Base-by-base conservation (phyloP, 495 filamentous ascomycete genomes). In the Acidomyces sp. region DNA sequence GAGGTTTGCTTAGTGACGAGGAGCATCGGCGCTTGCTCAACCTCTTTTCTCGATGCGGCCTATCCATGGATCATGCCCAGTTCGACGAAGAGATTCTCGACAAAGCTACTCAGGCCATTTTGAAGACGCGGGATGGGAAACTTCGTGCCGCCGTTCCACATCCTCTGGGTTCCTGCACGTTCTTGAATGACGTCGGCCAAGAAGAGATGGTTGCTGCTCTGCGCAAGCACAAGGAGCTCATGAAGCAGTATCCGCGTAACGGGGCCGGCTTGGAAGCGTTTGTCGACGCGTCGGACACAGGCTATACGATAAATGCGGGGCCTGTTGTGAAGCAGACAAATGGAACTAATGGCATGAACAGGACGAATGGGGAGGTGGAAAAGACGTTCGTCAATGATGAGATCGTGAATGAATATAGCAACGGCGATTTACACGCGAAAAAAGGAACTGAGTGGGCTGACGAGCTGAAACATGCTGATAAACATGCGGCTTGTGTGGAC, bases 101-200 rank as follows among this genome's bases (percentile, higher is more conserved):
- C 1, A 71, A 71, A 45, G 74, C 58, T 0, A 78, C 74, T 6
- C 58, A 62, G 20, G 73, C 74, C 9, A 78, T 78, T 42, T 57
- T 80, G 12, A 76, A 72, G 57, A 78, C 75, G 0, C 60, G 75
- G 0, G 75, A 77, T 44, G 74, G 74, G 4, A 59, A 67, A 17
- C 63, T 78, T 15, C 62, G 75, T 13, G 66, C 69, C 15, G 71
- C 73, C 10, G 74, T 77, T 2, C 75, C 75, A 2, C 61, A 52
- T 25, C 72, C 68, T 0, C 48, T 78, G 6, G 74, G 75, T 11
- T 49, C 48, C 10, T 78, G 75, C 48, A 55, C 51, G 9, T 77
- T 80, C 55, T 34, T 78, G 19, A 78, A 78, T 39, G 68, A 78
- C 37, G 65, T 75, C 11, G 44, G 56, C 12, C 24, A 34, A 0